Conservation (phyloP, 257 asterid genomes). For the Solanum neorickii region DNA sequence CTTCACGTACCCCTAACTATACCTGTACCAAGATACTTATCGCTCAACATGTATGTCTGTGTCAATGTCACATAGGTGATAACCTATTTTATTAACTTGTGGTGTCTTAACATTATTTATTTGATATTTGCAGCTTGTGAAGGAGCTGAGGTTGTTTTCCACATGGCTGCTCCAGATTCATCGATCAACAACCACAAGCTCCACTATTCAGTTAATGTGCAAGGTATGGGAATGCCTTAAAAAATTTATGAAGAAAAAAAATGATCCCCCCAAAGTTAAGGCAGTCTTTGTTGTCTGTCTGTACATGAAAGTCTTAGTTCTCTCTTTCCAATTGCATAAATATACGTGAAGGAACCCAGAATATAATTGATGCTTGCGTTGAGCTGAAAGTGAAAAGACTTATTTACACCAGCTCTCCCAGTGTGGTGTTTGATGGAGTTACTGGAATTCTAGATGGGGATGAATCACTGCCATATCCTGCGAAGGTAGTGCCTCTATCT, state of each 20-base stretch:
- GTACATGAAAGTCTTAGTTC: not conserved
- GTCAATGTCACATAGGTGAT: not conserved
- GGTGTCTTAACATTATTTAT: not conserved
- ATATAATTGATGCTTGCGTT: constrained; percentile 77
- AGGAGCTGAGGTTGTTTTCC: constrained; percentile 92
- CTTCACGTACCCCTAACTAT: not conserved
- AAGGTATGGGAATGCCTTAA: constrained; percentile 24
- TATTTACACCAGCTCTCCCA: constrained; percentile 87
- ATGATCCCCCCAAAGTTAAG: not conserved
- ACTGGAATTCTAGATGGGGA: constrained; percentile 62
- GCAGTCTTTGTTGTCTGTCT: not conserved
- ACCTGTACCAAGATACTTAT: not conserved
- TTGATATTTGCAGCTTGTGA: constrained; percentile 46
- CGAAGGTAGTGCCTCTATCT: constrained; percentile 39
- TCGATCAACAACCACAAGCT: constrained; percentile 77
- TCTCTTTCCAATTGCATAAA: not conserved
- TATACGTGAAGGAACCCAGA: constrained; percentile 48
- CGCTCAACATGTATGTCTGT: not conserved
- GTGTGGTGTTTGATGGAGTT: constrained; percentile 93
- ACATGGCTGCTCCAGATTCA: constrained; percentile 99
- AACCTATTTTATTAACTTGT: not conserved
- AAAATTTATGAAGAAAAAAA: not conserved
- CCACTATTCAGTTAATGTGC: constrained; percentile 84
- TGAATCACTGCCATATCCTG: constrained; percentile 72
- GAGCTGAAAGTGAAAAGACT: constrained; percentile 75